Percentiles rank a stretch among this genome's conserved stretches.
These are phyloP conservation scores for Leccinum subtestaceum DNA, from an alignment of 768 basidiomycete genomes.

Conservation along the genomic window DNA sequence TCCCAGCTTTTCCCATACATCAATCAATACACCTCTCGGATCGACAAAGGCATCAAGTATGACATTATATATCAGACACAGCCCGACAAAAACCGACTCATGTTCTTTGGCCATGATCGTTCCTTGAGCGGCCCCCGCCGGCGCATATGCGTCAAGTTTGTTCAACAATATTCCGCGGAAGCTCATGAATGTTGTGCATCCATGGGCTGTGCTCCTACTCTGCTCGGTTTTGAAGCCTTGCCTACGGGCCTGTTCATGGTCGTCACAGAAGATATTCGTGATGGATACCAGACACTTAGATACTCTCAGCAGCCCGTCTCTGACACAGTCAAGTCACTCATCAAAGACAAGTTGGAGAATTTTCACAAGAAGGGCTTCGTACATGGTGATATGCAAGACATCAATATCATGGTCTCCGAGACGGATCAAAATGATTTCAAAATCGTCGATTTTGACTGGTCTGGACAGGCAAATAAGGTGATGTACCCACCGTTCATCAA, in stretches of 20 bases:
- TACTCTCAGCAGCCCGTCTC: neutral
- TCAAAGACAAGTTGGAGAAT: too few relatives aligned
- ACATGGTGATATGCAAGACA: neutral
- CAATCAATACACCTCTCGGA: constrained; percentile 8
- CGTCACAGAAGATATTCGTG: constrained; percentile 26
- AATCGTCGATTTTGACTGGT: neutral
- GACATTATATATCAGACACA: constrained; percentile 19
- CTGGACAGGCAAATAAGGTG: neutral
- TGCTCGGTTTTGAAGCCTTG: constrained; percentile 25
- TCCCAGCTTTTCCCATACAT: constrained; percentile 1
- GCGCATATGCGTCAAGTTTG: constrained; percentile 23
- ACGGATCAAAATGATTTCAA: neutral
- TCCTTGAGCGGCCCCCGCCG: neutral
- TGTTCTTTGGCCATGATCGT: constrained; percentile 11
- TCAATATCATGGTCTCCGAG: neutral
- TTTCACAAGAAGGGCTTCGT: neutral
- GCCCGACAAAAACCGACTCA: neutral
- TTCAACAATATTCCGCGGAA: constrained; percentile 21
- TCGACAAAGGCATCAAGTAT: neutral
- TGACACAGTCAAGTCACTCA: neutral
- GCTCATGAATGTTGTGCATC: constrained; percentile 25
- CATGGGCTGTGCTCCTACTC: constrained; percentile 25
- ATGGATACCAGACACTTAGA: too few relatives aligned
- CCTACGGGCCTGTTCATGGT: constrained; percentile 33
- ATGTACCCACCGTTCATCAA: neutral